Conservation (phyloP, 305 asterid species). For the Solanum hybrid region DNA sequence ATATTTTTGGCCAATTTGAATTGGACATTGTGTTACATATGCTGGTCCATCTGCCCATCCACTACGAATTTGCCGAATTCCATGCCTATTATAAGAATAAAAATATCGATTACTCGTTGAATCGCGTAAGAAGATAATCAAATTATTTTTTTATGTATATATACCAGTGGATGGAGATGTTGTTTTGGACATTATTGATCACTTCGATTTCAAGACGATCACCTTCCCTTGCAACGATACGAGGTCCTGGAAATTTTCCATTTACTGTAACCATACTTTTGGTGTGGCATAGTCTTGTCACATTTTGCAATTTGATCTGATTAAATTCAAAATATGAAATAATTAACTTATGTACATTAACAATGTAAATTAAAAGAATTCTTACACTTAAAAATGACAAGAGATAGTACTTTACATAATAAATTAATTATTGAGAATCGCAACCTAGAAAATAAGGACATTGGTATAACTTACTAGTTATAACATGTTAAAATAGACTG, state of each 20-base stretch:
- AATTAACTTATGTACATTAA: not conserved
- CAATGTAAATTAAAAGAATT: not conserved
- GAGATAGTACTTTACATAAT: not conserved
- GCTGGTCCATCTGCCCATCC: slow-evolving; percentile 74
- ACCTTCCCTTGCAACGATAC: slow-evolving; percentile 37
- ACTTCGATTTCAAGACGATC: slow-evolving; percentile 35
- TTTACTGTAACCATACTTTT: slow-evolving; percentile 44
- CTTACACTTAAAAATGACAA: not conserved
- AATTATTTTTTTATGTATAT: not conserved
- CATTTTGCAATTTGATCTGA: slow-evolving; percentile 38
- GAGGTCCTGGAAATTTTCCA: slow-evolving; percentile 50
- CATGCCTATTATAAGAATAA: slow-evolving; percentile 35
- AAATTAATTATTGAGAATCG: not conserved
- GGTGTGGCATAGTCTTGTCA: slow-evolving; percentile 42
- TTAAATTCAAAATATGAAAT: slow-evolving; percentile 2
- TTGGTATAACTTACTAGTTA: not conserved
- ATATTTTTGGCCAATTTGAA: slow-evolving; percentile 49
- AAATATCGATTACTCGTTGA: slow-evolving; percentile 19
- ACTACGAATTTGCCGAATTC: slow-evolving; percentile 47
- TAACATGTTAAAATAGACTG: not conserved
- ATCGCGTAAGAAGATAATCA: not conserved
- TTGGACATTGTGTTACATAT: slow-evolving; percentile 53
- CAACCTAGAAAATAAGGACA: not conserved
- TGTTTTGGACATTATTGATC: slow-evolving; percentile 34
- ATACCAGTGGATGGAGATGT: slow-evolving; percentile 43